A percentile compares a stretch with the other conserved stretches of the same genome.
These are phyloP conservation scores for Sordaria brevicollis DNA, from an alignment of 495 filamentous ascomycete genomes.

Conservation along the genomic window DNA sequence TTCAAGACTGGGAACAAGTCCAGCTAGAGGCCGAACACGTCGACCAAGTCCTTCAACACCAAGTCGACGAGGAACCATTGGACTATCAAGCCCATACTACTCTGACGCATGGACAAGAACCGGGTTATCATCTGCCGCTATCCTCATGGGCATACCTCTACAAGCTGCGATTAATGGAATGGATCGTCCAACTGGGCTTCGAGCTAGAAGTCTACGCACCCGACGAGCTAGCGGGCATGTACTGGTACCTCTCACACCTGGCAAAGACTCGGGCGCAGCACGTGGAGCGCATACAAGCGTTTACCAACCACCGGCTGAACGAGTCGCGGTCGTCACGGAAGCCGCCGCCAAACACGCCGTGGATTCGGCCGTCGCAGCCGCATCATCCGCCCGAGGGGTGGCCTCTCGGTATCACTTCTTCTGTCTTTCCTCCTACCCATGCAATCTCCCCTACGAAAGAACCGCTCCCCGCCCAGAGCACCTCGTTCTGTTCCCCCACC, in stretches of 20 bases:
- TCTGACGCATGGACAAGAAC: slow-evolving; percentile 19
- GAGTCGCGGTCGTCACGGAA: slow-evolving; percentile 19
- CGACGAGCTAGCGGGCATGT: slow-evolving; percentile 83
- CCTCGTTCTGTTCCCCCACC: too few relatives aligned
- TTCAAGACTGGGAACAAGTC: slow-evolving; percentile 75
- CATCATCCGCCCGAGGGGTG: too few relatives aligned
- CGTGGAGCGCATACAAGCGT: slow-evolving; percentile 60
- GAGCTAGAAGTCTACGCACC: slow-evolving; percentile 82
- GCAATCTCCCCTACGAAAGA: too few relatives aligned
- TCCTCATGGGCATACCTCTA: slow-evolving; percentile 84
- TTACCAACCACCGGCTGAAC: slow-evolving; percentile 32
- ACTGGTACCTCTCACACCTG: slow-evolving; percentile 65
- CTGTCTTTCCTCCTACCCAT: too few relatives aligned
- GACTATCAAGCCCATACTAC: slow-evolving; percentile 14
- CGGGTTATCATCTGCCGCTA: slow-evolving; percentile 52
- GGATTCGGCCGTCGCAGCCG: too few relatives aligned
- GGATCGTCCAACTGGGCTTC: slow-evolving; percentile 88
- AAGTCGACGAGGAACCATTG: slow-evolving; percentile 52
- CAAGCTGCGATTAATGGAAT: slow-evolving; percentile 78
- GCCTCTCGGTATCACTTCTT: too few relatives aligned
- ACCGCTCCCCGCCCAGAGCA: neutral
- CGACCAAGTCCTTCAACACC: slow-evolving; percentile 57
- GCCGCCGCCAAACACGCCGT: slow-evolving; percentile 3
- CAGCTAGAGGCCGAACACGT: slow-evolving; percentile 75
- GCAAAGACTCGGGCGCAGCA: slow-evolving; percentile 46